Evolutionary conservation across 1,284 basidiomycete species (phyloP).

Genomic region (Meripilus lineatus): DNA sequence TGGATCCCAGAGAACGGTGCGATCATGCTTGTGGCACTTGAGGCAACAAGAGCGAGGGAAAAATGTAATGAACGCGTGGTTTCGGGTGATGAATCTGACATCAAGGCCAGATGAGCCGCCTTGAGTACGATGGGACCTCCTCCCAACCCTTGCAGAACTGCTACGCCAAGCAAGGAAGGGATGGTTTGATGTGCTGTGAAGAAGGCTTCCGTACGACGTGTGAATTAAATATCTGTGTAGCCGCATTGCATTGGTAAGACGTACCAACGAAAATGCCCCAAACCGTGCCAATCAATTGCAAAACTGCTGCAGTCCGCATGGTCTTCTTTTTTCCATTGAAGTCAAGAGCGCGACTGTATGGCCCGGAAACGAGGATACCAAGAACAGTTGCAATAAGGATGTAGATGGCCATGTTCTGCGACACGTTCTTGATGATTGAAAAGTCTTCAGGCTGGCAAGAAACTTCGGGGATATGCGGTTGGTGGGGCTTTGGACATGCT

Average conservation of each 20-base stretch:
- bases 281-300: constrained; percentile 3
- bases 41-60: constrained; percentile 5
- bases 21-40: constrained; percentile 2
- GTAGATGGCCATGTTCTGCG: constrained; percentile 7
- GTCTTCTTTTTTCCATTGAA: constrained; percentile 3
- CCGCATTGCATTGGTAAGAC: neutral
- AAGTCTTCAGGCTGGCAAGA: constrained; percentile 6
- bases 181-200: neutral
- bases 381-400: constrained; percentile 3
- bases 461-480: neutral
- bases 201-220: neutral
- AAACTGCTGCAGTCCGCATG: neutral
- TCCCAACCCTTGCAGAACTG: constrained; percentile 6
- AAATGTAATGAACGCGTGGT: constrained; percentile 6
- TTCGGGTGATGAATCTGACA: constrained; percentile 2
- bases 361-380: constrained; percentile 6
- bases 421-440: constrained; percentile 5
- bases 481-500: constrained; percentile 6
- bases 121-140: constrained; percentile 6
- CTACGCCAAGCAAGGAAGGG: neutral
- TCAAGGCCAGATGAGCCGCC: constrained; percentile 6
- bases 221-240: neutral
- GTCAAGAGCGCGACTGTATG: constrained; percentile 7
- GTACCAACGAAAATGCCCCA: constrained; percentile 4
- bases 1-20: constrained; percentile 2